Conservation (phyloP, 305 asterid species). For the Solanum chacoense region DNA sequence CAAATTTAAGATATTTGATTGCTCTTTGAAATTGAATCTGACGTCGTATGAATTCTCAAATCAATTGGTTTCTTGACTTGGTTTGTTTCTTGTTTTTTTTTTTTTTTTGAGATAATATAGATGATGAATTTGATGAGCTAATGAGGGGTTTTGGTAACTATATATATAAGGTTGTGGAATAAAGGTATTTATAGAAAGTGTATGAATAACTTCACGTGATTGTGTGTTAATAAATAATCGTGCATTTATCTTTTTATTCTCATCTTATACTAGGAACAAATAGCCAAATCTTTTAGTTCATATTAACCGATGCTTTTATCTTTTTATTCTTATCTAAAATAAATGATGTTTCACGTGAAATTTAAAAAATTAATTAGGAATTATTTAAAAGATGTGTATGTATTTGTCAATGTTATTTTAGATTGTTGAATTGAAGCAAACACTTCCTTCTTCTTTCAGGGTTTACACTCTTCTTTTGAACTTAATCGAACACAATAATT, state of each 20-base stretch:
- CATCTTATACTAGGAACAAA: background rate
- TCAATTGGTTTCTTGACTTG: background rate
- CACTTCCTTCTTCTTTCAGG: background rate
- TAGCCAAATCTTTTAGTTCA: background rate
- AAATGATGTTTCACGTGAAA: background rate
- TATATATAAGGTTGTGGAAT: background rate
- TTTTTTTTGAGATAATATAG: background rate
- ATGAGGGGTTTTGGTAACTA: background rate
- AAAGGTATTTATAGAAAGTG: background rate
- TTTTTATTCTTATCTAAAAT: background rate
- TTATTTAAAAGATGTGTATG: background rate
- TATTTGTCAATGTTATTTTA: background rate
- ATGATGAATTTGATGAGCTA: background rate
- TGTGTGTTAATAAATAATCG: background rate
- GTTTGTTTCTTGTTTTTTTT: background rate
- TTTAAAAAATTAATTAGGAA: background rate
- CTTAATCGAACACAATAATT: background rate
- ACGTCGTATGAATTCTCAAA: background rate
- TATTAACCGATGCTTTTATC: background rate
- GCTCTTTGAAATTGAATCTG: background rate
- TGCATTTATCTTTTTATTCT: background rate
- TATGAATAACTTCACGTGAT: background rate
- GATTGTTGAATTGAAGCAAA: background rate
- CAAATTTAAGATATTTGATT: background rate
- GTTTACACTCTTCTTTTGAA: accelerated